Base-by-base conservation (phyloP, 2,329 filamentous ascomycete species). In the Dichotomopilus funicola region DNA sequence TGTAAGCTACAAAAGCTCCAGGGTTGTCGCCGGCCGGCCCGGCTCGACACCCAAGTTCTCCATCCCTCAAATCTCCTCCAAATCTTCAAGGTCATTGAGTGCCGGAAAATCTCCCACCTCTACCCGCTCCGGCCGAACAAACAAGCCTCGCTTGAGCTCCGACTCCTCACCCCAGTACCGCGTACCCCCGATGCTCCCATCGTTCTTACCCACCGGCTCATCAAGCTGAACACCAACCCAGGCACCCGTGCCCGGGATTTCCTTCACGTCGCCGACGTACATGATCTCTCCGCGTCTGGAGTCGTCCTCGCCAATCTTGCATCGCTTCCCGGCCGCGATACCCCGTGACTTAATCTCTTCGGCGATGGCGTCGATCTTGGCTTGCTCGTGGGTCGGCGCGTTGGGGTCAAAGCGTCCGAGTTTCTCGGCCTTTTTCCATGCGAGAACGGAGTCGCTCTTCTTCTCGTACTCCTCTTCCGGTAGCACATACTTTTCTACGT, bases 381-480 rank as follows among this genome's bases (percentile, higher is more conserved):
- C 81, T 67, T 89, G 78, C 68, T 91, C 86, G 27, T 87, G 81
- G 58, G 78, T 82, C 13, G 88, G 84, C 6, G 91, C 89, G 64
- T 86, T 79, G 10, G 94, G 94, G 68, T 97, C 90, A 72, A 99
- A 99, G 38, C 94, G 89, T 50, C 94, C 94, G n/a, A 97, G 82
- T 70, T 95, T 91, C 71, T 96, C 86, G n/a, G 84, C 77, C 74
- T 89, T 92, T 74, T 99, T 99, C 91, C 91, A 97, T 5, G 91
- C 89, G 31, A 96, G 81, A 11, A 99, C 94, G 3, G 88, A 92
- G 72, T 96, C 89, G 44, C 84, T 78, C 67, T 91, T 90, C 66
- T 84, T 83, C 69, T 91, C 90, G 73, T 99, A 99, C 67, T 91
- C 87, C 49, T 86, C 80, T 51, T 81, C 78, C n/a, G 91, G 89